A percentile compares a stretch with the other conserved stretches of the same genome.
phyloP scores from a whole-genome alignment of 495 filamentous ascomycete species.

The Chaetomium cochliodes region DNA sequence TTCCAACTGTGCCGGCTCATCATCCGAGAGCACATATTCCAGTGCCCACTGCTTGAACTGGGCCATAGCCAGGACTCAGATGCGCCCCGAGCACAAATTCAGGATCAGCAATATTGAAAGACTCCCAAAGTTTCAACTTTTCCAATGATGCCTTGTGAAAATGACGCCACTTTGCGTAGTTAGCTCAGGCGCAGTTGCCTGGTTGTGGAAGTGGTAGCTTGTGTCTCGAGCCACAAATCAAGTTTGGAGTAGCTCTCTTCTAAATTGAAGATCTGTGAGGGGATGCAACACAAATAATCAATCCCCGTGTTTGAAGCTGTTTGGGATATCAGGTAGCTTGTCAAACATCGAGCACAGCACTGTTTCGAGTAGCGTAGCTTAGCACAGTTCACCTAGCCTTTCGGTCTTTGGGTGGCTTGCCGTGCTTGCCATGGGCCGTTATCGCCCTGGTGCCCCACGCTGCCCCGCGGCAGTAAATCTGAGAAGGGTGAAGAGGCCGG shows the following conservation, averaged over 20 bases:
- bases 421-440: conserved; percentile 12
- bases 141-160: too few species aligned
- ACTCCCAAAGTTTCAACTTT: too few species aligned
- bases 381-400: neutral
- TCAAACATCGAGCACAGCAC: too few species aligned
- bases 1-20: conserved; percentile 34
- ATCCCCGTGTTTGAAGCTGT: neutral
- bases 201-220: too few species aligned
- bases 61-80: conserved; percentile 32
- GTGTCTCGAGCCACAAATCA: too few species aligned
- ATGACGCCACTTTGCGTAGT: too few species aligned
- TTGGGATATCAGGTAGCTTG: too few species aligned
- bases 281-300: neutral
- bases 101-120: neutral
- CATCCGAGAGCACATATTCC: conserved; percentile 50
- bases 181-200: too few species aligned
- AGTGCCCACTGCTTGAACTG: conserved; percentile 49
- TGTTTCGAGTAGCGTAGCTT: neutral
- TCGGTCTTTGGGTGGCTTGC: neutral
- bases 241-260: neutral
- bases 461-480: conserved; percentile 37
- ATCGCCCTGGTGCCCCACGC: conserved; percentile 30
- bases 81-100: neutral
- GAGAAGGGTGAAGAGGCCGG: conserved; percentile 11
- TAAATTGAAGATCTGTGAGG: neutral